These are phyloP conservation scores for Ambrosiella beaveri DNA, from an alignment of 2,329 filamentous ascomycete genomes.

Conservation along the genomic window DNA sequence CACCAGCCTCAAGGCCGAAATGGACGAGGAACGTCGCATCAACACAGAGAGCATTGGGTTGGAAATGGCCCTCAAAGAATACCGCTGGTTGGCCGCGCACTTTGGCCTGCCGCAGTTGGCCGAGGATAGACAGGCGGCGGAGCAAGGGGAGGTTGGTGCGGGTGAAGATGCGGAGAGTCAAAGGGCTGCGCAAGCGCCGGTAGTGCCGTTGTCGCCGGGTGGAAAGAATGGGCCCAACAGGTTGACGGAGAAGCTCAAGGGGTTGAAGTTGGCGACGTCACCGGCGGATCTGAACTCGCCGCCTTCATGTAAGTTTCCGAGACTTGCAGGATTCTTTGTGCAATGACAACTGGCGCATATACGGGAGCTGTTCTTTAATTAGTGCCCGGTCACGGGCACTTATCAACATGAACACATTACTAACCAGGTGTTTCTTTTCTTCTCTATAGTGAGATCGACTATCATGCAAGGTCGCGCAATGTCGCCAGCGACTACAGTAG, in stretches of 20 bases:
- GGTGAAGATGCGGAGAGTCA: not conserved
- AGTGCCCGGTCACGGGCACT: too few relatives aligned
- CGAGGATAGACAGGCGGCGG: conserved; percentile 21
- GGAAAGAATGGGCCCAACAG: conserved; percentile 1
- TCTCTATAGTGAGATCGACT: conserved; percentile 9
- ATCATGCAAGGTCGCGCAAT: conserved; percentile 12
- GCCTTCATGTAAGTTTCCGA: conserved; percentile 8
- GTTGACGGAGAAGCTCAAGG: conserved; percentile 12
- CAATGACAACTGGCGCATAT: not conserved
- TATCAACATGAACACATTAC: not conserved
- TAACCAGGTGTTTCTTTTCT: not conserved
- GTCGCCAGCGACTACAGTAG: conserved; percentile 5
- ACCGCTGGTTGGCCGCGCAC: conserved; percentile 68
- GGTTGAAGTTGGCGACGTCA: conserved; percentile 12
- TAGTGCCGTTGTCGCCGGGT: not conserved
- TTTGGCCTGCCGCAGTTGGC: conserved; percentile 40
- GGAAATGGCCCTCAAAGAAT: conserved; percentile 69
- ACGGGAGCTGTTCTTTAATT: not conserved
- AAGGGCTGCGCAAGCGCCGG: not conserved
- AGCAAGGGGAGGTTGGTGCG: conserved; percentile 9
- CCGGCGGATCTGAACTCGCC: conserved; percentile 11
- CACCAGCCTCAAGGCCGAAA: conserved; percentile 58
- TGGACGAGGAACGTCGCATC: conserved; percentile 50
- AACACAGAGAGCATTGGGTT: conserved; percentile 72
- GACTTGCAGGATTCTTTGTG: not conserved